Conservation (phyloP, 768 basidiomycete genomes). For the Russula abietina region DNA sequence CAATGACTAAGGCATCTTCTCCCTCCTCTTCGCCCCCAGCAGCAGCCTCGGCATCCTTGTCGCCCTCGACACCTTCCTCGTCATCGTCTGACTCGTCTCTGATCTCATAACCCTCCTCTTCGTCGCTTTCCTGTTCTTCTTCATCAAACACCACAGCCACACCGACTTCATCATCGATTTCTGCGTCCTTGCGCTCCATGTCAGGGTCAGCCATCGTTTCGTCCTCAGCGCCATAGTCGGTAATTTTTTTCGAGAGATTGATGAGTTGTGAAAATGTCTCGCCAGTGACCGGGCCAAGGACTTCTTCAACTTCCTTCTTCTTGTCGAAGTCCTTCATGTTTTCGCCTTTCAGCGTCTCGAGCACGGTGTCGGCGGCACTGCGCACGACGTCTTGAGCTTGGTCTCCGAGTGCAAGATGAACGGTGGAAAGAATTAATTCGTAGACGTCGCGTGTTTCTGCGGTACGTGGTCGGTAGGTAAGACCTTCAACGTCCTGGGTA, state of each 20-base stretch:
- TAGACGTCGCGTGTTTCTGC: conserved; percentile 93
- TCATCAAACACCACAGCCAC: conserved; percentile 98
- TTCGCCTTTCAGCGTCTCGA: conserved; percentile 86
- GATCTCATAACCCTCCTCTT: conserved; percentile 84
- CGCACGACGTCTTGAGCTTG: conserved; percentile 95
- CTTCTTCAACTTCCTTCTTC: conserved; percentile 86
- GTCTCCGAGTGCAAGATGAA: conserved; percentile 83
- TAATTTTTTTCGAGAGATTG: conserved; percentile 89
- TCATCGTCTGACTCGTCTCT: conserved; percentile 76
- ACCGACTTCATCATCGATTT: conserved; percentile 94
- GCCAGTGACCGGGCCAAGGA: conserved; percentile 58
- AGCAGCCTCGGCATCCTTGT: conserved; percentile 41
- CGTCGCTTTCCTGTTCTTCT: conserved; percentile 88
- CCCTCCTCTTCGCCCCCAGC: conserved; percentile 47
- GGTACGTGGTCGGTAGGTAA: conserved; percentile 89
- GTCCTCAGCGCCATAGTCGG: conserved; percentile 89
- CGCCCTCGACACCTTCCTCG: conserved; percentile 50
- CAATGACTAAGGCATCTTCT: conserved; percentile 74
- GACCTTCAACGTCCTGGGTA: conserved; percentile 87
- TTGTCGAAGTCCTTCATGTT: conserved; percentile 93
- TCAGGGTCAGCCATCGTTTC: conserved; percentile 74
- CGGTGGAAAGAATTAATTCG: conserved; percentile 78
- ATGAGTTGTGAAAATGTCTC: conserved; percentile 85
- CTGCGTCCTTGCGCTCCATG: conserved; percentile 71
- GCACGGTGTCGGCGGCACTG: conserved; percentile 84